Percentiles rank a stretch among this genome's conserved stretches.
Evolutionary conservation across 257 asterid genomes (phyloP).

Genomic region (Scutellaria barbata): DNA sequence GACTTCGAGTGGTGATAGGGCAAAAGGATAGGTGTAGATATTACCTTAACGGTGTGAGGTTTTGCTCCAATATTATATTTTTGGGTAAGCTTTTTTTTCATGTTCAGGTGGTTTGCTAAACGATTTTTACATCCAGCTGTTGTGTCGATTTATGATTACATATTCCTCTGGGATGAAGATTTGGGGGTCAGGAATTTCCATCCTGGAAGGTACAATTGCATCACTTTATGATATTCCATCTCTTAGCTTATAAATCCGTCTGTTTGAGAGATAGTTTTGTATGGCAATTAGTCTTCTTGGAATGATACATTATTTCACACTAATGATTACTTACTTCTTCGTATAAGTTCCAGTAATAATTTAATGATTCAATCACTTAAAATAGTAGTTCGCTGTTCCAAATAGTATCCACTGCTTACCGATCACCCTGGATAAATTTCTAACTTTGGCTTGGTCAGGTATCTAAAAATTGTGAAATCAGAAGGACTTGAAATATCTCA

Average conservation of each 20-base stretch:
- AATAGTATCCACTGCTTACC: too few species aligned
- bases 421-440: too few species aligned
- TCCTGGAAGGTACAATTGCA: slow-evolving; percentile 76
- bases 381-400: background rate
- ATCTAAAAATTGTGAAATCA: slow-evolving; percentile 75
- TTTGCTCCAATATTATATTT: background rate
- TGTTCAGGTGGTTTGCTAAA: slow-evolving; percentile 96
- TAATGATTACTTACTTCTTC: background rate
- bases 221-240: background rate
- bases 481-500: slow-evolving; percentile 95
- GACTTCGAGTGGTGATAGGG: background rate
- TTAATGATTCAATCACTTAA: background rate
- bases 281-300: background rate
- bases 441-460: slow-evolving; percentile 50
- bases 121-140: slow-evolving; percentile 91
- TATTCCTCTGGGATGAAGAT: slow-evolving; percentile 99
- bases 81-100: background rate
- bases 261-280: background rate
- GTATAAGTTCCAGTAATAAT: background rate
- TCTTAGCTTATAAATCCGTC: background rate
- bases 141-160: slow-evolving; percentile 81
- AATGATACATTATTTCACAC: background rate
- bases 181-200: slow-evolving; percentile 84
- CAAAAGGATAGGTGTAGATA: background rate
- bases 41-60: slow-evolving; percentile 11